phyloP scores from a whole-genome alignment of 2,329 filamentous ascomycete species.

The Fusarium beomiforme region DNA sequence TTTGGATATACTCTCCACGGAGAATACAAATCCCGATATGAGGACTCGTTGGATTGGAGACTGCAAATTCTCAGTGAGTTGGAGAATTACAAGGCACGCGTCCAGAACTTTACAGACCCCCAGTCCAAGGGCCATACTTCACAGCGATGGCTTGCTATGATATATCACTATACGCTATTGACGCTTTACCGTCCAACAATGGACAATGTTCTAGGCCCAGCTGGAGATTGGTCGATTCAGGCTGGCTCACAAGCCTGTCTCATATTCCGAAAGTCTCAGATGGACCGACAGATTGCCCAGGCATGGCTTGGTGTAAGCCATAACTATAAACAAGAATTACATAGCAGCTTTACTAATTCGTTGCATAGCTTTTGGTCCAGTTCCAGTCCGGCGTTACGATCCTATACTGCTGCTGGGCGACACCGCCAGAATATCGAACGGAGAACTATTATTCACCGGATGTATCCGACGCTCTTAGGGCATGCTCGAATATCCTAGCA shows the following conservation, averaged over 20 bases:
- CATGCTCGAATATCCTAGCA: not conserved
- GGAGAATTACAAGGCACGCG: not conserved
- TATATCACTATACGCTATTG: not conserved
- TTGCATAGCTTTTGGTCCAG: not conserved
- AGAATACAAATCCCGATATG: not conserved
- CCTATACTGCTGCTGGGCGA: not conserved
- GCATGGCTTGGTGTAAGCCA: not conserved
- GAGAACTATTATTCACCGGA: not conserved
- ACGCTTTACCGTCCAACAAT: not conserved
- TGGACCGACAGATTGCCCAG: not conserved
- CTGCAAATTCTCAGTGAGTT: not conserved
- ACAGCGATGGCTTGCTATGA: not conserved
- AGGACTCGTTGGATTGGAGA: not conserved
- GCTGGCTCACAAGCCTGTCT: not conserved
- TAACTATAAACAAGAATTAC: not conserved
- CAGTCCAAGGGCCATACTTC: not conserved
- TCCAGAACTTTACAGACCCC: not conserved
- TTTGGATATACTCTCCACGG: not conserved
- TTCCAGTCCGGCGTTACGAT: not conserved
- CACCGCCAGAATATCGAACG: not conserved
- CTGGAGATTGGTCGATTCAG: not conserved
- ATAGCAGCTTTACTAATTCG: not conserved
- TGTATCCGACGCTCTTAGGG: not conserved
- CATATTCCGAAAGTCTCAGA: not conserved
- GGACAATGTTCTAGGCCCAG: not conserved